Conservation (phyloP, 768 basidiomycete genomes). For the Lactarius quietus region DNA sequence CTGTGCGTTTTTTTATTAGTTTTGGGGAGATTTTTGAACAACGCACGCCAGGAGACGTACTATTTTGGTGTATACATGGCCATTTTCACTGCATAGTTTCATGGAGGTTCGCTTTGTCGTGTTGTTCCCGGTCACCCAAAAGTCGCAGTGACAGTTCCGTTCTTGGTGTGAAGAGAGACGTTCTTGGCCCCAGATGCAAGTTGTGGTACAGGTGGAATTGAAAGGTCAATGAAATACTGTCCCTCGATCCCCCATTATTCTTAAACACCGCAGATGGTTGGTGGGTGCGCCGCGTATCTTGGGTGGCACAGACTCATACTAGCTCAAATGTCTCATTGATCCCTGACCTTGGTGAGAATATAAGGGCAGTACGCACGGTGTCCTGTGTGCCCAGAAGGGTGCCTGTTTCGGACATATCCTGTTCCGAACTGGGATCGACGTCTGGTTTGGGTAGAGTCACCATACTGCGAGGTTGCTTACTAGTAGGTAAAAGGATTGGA, state of each 20-base stretch:
- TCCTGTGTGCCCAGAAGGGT: background rate
- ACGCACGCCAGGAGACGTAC: no score
- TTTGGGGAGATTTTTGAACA: no score
- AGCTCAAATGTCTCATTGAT: background rate
- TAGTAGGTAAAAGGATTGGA: background rate
- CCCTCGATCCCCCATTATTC: background rate
- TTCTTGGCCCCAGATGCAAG: background rate
- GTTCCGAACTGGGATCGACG: background rate
- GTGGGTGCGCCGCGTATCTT: background rate
- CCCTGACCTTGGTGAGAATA: background rate
- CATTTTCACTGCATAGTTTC: background rate
- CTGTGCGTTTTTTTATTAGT: no score
- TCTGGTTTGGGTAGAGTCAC: background rate
- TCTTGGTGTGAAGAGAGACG: constrained; percentile 6
- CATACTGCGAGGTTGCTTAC: background rate
- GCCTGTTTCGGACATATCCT: background rate
- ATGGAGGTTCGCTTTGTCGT: background rate
- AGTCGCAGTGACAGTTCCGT: constrained; percentile 3
- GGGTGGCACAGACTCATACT: background rate
- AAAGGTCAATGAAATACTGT: constrained; percentile 7
- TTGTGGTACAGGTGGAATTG: background rate
- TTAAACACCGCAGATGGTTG: constrained; percentile 8
- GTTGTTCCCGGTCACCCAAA: background rate
- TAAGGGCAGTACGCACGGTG: background rate
- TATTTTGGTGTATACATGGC: background rate